phyloP scores from a whole-genome alignment of 306 rosid species.

The Rubus idaeus region DNA sequence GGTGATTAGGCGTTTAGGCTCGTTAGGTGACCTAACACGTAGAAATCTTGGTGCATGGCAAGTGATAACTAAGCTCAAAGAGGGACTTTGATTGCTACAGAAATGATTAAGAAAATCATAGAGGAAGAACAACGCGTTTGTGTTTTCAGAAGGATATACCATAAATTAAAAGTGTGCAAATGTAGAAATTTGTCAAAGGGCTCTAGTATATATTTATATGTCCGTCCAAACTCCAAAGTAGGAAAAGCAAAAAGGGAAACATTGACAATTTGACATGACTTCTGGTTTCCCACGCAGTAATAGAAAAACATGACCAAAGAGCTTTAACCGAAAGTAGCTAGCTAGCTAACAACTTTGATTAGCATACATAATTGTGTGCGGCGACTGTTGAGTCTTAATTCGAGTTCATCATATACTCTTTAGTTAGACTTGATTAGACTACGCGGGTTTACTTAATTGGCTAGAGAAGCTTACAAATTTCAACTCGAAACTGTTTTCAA shows the following conservation, averaged over 20 bases:
- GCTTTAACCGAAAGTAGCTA: conserved; percentile 1
- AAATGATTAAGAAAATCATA: background rate
- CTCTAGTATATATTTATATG: background rate
- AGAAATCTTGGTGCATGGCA: conserved; percentile 35
- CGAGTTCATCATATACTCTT: background rate
- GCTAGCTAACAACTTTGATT: background rate
- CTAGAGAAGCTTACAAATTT: too few relatives aligned
- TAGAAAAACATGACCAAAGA: too few relatives aligned
- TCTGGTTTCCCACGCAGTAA: background rate
- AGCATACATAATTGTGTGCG: background rate
- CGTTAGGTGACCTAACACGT: conserved; percentile 62
- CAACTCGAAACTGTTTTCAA: too few relatives aligned
- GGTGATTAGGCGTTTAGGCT: conserved; percentile 26
- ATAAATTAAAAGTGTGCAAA: background rate
- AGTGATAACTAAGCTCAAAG: background rate
- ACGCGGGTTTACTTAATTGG: too few relatives aligned
- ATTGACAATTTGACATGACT: background rate
- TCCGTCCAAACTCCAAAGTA: background rate
- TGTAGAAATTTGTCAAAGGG: background rate
- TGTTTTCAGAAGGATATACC: background rate
- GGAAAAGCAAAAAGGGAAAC: background rate
- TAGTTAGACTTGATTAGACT: background rate
- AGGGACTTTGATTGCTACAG: background rate
- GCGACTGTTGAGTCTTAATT: background rate
- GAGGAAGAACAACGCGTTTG: background rate